phyloP scores from a whole-genome alignment of 2,329 filamentous ascomycete species.

The Hypomyces rosellus region DNA sequence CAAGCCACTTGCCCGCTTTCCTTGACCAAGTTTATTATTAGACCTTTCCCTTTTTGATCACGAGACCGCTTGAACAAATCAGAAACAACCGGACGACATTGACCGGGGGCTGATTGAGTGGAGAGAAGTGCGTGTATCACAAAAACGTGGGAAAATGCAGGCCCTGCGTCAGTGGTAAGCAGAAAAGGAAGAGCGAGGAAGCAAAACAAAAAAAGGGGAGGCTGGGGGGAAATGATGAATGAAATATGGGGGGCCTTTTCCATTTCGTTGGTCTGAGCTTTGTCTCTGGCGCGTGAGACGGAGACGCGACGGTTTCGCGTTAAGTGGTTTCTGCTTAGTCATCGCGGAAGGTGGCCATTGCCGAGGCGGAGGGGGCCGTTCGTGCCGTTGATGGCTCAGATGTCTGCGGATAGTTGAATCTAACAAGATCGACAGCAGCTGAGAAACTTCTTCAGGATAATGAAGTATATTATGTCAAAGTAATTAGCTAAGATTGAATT shows the following conservation, averaged over 20 bases:
- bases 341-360: neutral
- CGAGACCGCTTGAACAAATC: too few relatives aligned
- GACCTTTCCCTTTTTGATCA: too few relatives aligned
- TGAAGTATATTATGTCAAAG: too few relatives aligned
- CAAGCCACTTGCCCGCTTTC: neutral
- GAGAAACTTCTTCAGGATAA: too few relatives aligned
- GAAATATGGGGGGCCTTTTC: constrained; percentile 7
- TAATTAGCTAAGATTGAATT: too few relatives aligned
- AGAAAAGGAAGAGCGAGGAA: neutral
- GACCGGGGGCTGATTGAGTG: neutral
- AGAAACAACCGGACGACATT: too few relatives aligned
- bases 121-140: neutral
- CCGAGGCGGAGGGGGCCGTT: too few relatives aligned
- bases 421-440: too few relatives aligned
- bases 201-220: constrained; percentile 1
- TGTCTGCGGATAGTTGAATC: too few relatives aligned
- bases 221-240: constrained; percentile 8
- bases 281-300: constrained; percentile 14
- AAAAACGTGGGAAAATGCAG: neutral
- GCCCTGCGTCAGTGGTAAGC: neutral
- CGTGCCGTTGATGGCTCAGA: too few relatives aligned
- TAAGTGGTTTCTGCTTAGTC: constrained; percentile 17
- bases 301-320: constrained; percentile 24
- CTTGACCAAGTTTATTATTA: neutral
- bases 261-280: constrained; percentile 4